A percentile compares a stretch with the other conserved stretches of the same genome.
These are phyloP conservation scores for Aurantiochytrium sp. DNA, from an alignment of 108 stramenopile genomes.

Conservation along the genomic window DNA sequence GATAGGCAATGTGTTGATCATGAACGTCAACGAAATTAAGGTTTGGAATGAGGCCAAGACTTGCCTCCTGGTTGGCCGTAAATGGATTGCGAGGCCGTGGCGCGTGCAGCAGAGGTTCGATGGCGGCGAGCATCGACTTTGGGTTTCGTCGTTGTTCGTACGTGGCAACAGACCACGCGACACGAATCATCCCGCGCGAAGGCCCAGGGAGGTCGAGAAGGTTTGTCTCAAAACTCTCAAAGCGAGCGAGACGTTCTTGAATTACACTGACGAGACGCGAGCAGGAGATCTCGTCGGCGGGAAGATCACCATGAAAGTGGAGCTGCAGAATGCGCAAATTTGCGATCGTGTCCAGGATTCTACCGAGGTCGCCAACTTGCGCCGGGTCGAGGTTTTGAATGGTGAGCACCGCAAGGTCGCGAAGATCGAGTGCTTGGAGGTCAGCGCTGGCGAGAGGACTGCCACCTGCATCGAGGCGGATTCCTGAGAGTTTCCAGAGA, in stretches of 20 bases:
- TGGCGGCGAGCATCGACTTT: not conserved
- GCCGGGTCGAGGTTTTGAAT: not conserved
- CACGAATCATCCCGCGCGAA: not conserved
- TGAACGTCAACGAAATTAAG: not conserved
- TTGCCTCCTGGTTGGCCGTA: not conserved
- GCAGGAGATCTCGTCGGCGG: not conserved
- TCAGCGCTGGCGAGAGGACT: not conserved
- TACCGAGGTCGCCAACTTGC: not conserved
- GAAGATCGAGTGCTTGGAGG: not conserved
- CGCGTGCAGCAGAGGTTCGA: not conserved
- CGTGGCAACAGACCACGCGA: not conserved
- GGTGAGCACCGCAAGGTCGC: not conserved
- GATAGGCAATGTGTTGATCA: not conserved
- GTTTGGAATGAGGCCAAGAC: not conserved
- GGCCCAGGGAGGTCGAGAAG: not conserved
- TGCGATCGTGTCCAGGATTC: not conserved
- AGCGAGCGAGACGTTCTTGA: not conserved
- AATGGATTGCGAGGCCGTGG: not conserved
- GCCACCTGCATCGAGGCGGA: not conserved
- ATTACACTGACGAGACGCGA: not conserved
- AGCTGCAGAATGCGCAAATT: not conserved
- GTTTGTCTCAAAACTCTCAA: not conserved
- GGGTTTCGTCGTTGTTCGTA: not conserved
- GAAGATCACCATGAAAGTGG: not conserved
- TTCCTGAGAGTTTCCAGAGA: not conserved